phyloP scores from a whole-genome alignment of 257 asterid species.

The Solanum acaule region DNA sequence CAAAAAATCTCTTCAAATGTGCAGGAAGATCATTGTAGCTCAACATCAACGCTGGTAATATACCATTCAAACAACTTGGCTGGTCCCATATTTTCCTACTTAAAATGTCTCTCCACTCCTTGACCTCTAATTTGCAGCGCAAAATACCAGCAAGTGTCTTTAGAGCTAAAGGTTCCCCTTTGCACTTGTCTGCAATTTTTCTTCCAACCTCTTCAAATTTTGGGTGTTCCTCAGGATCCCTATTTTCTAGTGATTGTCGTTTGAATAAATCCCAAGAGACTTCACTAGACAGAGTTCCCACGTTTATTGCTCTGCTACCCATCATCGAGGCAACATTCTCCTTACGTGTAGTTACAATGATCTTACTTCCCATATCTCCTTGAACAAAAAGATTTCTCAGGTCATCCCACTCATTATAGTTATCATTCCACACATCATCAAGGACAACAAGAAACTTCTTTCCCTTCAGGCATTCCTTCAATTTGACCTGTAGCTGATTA shows the following conservation, averaged over 20 bases:
- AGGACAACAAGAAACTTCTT: constrained; percentile 45
- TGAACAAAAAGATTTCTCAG: constrained; percentile 4
- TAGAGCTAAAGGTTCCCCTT: neutral
- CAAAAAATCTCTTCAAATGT: neutral
- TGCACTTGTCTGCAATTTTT: neutral
- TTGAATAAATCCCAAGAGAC: neutral
- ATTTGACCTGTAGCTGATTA: constrained; percentile 34
- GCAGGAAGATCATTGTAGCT: constrained; percentile 3
- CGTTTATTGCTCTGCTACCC: neutral
- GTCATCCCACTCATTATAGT: constrained; percentile 26
- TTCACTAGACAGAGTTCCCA: neutral
- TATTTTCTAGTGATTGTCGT: neutral
- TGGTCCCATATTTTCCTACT: neutral
- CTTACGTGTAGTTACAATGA: constrained; percentile 49
- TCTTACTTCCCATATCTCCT: constrained; percentile 40
- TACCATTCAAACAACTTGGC: neutral
- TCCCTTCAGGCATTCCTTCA: constrained; percentile 25
- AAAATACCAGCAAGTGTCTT: neutral
- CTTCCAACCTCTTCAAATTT: neutral
- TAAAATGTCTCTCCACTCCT: neutral
- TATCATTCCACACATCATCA: constrained; percentile 49
- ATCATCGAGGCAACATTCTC: constrained; percentile 31
- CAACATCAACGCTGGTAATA: neutral
- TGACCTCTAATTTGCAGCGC: neutral
- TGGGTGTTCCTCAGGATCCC: neutral